Conservation (phyloP, 768 basidiomycete genomes). For the Russula virescens region DNA sequence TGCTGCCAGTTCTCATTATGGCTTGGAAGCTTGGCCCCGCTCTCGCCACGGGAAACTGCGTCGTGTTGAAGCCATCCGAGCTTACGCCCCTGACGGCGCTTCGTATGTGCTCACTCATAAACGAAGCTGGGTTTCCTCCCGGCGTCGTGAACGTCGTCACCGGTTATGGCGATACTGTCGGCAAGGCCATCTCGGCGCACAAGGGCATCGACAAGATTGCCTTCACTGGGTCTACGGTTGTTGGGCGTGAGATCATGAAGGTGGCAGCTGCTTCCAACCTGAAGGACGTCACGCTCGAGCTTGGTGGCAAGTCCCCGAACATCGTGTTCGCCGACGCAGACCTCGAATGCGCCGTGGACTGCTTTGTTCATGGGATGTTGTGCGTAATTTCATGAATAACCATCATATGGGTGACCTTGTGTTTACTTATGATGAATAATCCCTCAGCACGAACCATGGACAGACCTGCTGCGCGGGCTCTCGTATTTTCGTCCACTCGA, state of each 20-base stretch:
- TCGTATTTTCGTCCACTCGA: conserved; percentile 74
- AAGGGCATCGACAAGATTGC: conserved; percentile 59
- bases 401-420: no score
- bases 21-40: conserved; percentile 61
- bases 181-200: conserved; percentile 52
- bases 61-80: conserved; percentile 63
- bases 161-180: conserved; percentile 51
- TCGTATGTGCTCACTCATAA: conserved; percentile 39
- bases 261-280: conserved; percentile 58
- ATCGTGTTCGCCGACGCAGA: conserved; percentile 61
- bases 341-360: conserved; percentile 51
- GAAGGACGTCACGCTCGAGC: conserved; percentile 65
- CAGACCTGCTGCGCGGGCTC: conserved; percentile 80
- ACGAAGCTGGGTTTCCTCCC: conserved; percentile 56
- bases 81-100: conserved; percentile 55
- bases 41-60: conserved; percentile 53
- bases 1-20: conserved; percentile 43
- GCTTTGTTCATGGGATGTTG: conserved; percentile 56
- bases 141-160: conserved; percentile 58
- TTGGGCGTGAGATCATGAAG: conserved; percentile 59
- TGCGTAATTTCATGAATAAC: conserved; percentile 28
- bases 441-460: conserved; percentile 58
- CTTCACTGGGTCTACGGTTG: conserved; percentile 65
- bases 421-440: no score
- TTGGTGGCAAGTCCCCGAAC: conserved; percentile 62